Base-by-base conservation (phyloP, 306 rosid species). In the Prunus salicina region DNA sequence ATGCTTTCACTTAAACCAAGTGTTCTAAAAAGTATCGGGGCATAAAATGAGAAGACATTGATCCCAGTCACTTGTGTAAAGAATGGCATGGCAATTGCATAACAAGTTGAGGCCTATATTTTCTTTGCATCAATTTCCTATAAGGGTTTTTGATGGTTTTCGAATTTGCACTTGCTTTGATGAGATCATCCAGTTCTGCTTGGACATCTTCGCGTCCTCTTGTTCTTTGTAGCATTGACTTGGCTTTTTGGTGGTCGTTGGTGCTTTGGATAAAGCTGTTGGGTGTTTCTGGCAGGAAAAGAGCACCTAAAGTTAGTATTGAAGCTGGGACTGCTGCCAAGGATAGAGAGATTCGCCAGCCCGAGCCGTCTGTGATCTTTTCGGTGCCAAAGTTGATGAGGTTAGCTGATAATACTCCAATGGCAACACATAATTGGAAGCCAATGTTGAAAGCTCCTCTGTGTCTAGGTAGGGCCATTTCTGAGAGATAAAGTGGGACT, bases 231-330 rank as follows among this genome's bases (percentile, higher is more conserved):
- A 90, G 87, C 84, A 83, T 78, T 49, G 38, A 63, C 83, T 85
- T 82, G 25, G 89, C 96, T 51, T 76, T 84, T 52, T 80, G 81
- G 22, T 84, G 86, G 58, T 84, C 81, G 6, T 67, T 45, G 6
- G 71, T 38, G 71, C 67, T 58, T 72, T 90, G 97, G 74, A 90
- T 87, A 72, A 89, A 15, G 86, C 96, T 90, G 74, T 82, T 93
- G 79, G 97, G 97, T 18, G 96, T 93, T 78, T 93, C 96, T 3
- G 97, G 94, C 22, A 93, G 91, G 85, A 90, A 90, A 43, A 93
- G 15, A 38, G 97, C 87, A 1, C 97, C 97, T 1, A 89, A 19
- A 32, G 95, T 89, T 62, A 91, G 78, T 58, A 88, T 18, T 77
- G 83, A 57, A 45, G 95, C 95, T n/a, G 95, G 95, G 51, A 91